Conservation (phyloP, 768 basidiomycete genomes). For the Xanthoconium purpureum region DNA sequence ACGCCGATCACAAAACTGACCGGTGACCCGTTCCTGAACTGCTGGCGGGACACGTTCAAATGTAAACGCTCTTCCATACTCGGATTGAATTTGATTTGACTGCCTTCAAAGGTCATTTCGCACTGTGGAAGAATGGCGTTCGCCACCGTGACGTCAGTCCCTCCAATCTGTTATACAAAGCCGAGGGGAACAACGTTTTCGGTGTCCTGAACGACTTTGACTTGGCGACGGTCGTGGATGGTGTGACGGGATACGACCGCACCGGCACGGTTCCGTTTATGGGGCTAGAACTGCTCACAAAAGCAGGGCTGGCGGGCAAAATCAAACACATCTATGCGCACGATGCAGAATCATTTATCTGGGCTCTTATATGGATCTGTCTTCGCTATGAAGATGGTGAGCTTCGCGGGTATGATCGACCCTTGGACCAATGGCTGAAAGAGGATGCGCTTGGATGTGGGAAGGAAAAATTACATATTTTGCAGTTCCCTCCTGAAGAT, state of each 20-base stretch:
- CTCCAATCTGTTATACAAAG: neutral
- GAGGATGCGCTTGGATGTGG: neutral
- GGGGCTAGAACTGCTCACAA: neutral
- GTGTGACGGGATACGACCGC: neutral
- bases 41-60: conserved; percentile 4
- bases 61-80: neutral
- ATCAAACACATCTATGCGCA: neutral
- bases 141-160: neutral
- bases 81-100: neutral
- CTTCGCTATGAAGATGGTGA: neutral
- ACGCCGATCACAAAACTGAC: neutral
- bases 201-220: neutral
- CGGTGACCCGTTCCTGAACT: neutral
- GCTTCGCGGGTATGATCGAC: neutral
- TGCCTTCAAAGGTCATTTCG: neutral
- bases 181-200: neutral
- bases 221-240: neutral
- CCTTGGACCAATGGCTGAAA: neutral
- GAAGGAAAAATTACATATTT: neutral
- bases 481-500: neutral
- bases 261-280: neutral
- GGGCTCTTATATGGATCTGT: neutral
- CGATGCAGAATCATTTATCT: neutral
- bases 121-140: conserved; percentile 2
- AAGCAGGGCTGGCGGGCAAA: neutral